These are phyloP conservation scores for Vitis amurensis DNA, from an alignment of 164 flowering plant genomes.

Conservation along the genomic window DNA sequence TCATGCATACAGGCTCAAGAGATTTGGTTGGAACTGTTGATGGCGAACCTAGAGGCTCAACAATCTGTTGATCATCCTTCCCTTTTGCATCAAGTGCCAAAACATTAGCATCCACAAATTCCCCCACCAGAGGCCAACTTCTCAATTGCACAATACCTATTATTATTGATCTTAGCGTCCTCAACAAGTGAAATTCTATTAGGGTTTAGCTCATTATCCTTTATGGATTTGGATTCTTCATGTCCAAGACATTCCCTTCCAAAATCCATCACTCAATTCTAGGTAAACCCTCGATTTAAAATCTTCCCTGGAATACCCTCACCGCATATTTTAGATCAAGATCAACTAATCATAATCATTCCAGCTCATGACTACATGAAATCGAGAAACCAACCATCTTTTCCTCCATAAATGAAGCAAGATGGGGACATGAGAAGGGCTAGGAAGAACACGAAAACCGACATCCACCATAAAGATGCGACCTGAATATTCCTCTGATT, in stretches of 20 bases:
- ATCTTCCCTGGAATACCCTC: not conserved
- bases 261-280: slow-evolving; percentile 38
- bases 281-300: not conserved
- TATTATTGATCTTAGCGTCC: slow-evolving; percentile 22
- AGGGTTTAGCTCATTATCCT: slow-evolving; percentile 32
- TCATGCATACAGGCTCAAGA: not conserved
- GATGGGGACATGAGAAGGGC: not conserved
- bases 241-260: slow-evolving; percentile 30
- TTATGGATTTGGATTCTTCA: slow-evolving; percentile 16
- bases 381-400: not conserved
- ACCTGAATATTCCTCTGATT: no score
- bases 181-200: slow-evolving; percentile 10
- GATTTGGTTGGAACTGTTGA: slow-evolving; percentile 11
- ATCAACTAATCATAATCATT: slow-evolving; percentile 18
- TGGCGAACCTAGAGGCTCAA: slow-evolving; percentile 13
- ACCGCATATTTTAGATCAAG: slow-evolving; percentile 17
- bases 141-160: slow-evolving; percentile 28
- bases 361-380: slow-evolving; percentile 12
- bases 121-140: slow-evolving; percentile 10
- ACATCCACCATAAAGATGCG: no score
- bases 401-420: slow-evolving; percentile 5
- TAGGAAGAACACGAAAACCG: slow-evolving; percentile 18
- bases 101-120: not conserved
- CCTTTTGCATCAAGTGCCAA: slow-evolving; percentile 5
- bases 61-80: slow-evolving; percentile 13